Base-by-base conservation (phyloP, 192 early-diverging fungal genomes). In the Chytriomyces sp. region DNA sequence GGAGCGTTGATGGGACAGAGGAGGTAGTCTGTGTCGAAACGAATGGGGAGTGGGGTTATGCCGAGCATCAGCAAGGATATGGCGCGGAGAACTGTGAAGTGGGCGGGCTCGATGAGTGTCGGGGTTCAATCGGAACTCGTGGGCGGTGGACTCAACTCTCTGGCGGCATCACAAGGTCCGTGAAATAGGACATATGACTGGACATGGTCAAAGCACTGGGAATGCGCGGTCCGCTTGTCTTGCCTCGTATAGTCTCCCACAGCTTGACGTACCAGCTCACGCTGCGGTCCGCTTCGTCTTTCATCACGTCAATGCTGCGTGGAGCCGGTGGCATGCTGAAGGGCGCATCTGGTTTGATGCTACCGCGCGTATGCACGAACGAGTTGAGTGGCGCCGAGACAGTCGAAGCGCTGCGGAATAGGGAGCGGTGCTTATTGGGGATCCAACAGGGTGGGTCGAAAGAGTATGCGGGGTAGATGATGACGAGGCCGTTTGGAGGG, bases 361-460 rank as follows among this genome's bases (percentile, higher is more conserved):
- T 89, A 64, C 87, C 83, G 65, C 93, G 93, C 7, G 84, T 73
- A 14, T 85, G 84, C 3, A 86, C 71, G 49, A 88, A 62, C 25
- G 76, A 76, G 39, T 62, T 63, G 38, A 83, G 64, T 12, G 77
- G 52, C 8, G 81, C 67, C 14, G 78, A 75, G 1, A 75, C 39
- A 40, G 75, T 76, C 2, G 87, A 89, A 70, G 92, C 91, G 0
- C 87, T 81, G 4, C 88, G 72, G 41, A 91, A 84, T 30, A 92
- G 75, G 1, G 82, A 75, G 22, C 91, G 59, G 52, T 91, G 82
- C 12, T 81, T 76, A 0, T 77, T 75, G 0, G 91, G 83, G 87
- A 98, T 95, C 95, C 96, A 99, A 62, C 93, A 95, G 6, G 89
- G 86, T 71, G 97, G 86, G 64, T 97, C 93, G 65, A 99, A 94